Conservation (phyloP, 2,329 filamentous ascomycete genomes). For the Stemphylium vesicarium region DNA sequence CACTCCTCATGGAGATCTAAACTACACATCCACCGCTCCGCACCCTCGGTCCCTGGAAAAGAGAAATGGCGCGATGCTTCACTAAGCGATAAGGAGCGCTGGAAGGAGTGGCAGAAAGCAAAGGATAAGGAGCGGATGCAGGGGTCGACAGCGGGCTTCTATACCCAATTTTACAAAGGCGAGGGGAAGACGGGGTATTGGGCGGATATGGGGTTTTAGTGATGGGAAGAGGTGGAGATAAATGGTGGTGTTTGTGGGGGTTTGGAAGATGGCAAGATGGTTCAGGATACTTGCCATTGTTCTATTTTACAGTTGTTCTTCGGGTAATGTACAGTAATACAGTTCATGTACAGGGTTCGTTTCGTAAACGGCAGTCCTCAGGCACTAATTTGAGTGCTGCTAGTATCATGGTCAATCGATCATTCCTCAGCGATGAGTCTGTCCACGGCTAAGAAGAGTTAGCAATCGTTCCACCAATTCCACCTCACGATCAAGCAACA, state of each 20-base stretch:
- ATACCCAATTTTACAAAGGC: slow-evolving; percentile 22
- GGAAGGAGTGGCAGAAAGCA: slow-evolving; percentile 37
- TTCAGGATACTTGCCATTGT: neutral
- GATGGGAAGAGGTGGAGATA: no score
- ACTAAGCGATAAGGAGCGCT: slow-evolving; percentile 31
- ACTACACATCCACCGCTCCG: slow-evolving; percentile 6
- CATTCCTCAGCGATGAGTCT: slow-evolving; percentile 40
- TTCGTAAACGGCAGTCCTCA: no score
- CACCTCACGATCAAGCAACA: neutral
- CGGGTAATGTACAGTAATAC: neutral
- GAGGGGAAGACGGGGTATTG: slow-evolving; percentile 22
- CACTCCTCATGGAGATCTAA: slow-evolving; percentile 18
- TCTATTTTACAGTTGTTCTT: neutral
- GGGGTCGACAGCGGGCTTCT: slow-evolving; percentile 22
- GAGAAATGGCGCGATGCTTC: slow-evolving; percentile 32
- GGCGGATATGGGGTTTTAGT: slow-evolving; percentile 1
- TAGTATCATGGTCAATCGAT: neutral
- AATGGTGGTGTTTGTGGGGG: neutral
- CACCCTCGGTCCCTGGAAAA: slow-evolving; percentile 16
- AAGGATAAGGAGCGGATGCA: slow-evolving; percentile 28
- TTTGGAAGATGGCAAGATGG: neutral
- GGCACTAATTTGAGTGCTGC: no score
- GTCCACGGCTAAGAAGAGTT: slow-evolving; percentile 36
- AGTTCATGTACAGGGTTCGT: neutral
- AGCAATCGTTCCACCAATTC: neutral